Evolutionary conservation across 2,329 filamentous ascomycete species (phyloP).

Genomic region (Malbranchea zuffiana): DNA sequence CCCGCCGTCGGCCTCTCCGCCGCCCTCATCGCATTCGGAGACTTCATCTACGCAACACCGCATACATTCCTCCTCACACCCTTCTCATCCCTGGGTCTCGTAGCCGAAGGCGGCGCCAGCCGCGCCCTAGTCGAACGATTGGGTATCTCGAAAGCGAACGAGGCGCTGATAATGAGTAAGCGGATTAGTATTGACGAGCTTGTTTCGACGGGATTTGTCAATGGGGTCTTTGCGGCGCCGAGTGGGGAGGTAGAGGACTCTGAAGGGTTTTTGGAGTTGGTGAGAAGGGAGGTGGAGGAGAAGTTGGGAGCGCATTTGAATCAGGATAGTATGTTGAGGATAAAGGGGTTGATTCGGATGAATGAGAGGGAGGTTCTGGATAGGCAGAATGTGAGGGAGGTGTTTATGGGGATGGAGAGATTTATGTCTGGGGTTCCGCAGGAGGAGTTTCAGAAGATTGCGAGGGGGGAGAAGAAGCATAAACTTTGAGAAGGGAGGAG

Average conservation of each 20-base stretch:
- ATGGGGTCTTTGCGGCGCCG: slow-evolving; percentile 59
- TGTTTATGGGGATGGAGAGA: slow-evolving; percentile 71
- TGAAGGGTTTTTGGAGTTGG: slow-evolving; percentile 57
- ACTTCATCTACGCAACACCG: slow-evolving; percentile 84
- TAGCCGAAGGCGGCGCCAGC: slow-evolving; percentile 76
- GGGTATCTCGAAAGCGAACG: slow-evolving; percentile 72
- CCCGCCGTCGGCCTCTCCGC: slow-evolving; percentile 82
- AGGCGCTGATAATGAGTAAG: slow-evolving; percentile 85
- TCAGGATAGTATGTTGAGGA: slow-evolving; percentile 64
- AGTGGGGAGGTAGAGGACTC: slow-evolving; percentile 50
- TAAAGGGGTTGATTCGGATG: slow-evolving; percentile 71
- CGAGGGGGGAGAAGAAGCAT: slow-evolving; percentile 81
- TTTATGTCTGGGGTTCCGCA: slow-evolving; percentile 75
- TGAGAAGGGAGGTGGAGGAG: slow-evolving; percentile 71
- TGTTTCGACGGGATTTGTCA: slow-evolving; percentile 68
- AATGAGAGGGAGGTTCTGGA: slow-evolving; percentile 65
- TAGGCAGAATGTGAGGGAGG: slow-evolving; percentile 67
- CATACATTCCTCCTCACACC: slow-evolving; percentile 79
- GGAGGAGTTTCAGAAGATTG: slow-evolving; percentile 76
- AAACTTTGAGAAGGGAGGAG: too few species aligned
- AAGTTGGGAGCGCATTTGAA: slow-evolving; percentile 68
- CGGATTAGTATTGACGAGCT: slow-evolving; percentile 64
- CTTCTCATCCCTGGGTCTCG: slow-evolving; percentile 79
- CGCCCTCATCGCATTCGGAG: slow-evolving; percentile 68
- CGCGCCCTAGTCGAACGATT: slow-evolving; percentile 68